phyloP scores from a whole-genome alignment of 2,329 filamentous ascomycete species.

The Diaporthe caulivora region DNA sequence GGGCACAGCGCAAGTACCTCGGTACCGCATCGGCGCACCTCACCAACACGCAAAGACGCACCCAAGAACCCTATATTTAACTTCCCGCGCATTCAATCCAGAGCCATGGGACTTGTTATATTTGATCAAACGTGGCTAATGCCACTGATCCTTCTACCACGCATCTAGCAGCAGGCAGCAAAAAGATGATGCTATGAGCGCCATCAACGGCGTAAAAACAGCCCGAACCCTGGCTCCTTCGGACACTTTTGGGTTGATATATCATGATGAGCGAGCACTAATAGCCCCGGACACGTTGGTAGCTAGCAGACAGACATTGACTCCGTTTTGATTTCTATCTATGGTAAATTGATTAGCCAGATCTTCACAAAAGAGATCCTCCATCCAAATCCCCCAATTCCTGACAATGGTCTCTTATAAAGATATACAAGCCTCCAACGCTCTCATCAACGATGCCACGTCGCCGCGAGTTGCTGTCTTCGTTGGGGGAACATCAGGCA shows the following conservation, averaged over 20 bases:
- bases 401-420: conserved; percentile 51
- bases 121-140: neutral
- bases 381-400: no score
- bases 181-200: neutral
- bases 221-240: neutral
- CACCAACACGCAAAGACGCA: no score
- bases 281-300: no score
- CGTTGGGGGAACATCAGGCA: conserved; percentile 60
- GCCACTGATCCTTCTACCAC: neutral
- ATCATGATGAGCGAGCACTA: neutral
- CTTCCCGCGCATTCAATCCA: neutral
- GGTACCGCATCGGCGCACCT: neutral
- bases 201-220: conserved; percentile 23
- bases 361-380: neutral
- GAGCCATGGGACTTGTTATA: neutral
- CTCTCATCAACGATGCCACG: conserved; percentile 52
- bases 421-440: conserved; percentile 54
- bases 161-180: neutral
- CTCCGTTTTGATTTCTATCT: no score
- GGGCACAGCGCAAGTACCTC: neutral
- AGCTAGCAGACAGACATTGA: neutral
- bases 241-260: conserved; percentile 11
- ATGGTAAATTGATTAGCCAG: neutral
- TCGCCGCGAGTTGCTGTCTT: conserved; percentile 56
- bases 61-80: neutral